Evolutionary conservation across 305 asterid genomes (phyloP).

Genomic region (Plantago coronopus): DNA sequence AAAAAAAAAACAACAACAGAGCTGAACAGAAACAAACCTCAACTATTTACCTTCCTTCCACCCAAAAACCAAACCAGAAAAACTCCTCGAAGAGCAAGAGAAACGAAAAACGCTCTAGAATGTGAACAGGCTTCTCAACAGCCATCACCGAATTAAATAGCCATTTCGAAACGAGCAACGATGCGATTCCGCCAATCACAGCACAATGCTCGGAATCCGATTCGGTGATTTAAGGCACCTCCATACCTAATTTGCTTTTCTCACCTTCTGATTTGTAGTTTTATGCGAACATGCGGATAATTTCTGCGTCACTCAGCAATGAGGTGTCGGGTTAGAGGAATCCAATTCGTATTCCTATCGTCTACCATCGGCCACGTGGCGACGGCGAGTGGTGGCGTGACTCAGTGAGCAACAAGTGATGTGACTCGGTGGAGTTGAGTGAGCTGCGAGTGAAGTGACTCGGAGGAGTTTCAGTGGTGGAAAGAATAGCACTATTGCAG

Average conservation of each 20-base stretch:
- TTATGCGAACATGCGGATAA: conserved; percentile 1
- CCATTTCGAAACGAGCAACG: too few relatives aligned
- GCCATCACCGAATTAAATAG: too few relatives aligned
- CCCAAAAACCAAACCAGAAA: too few relatives aligned
- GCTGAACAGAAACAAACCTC: too few relatives aligned
- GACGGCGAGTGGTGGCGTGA: conserved; percentile 1
- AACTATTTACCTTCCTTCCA: too few relatives aligned
- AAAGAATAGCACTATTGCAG: neutral
- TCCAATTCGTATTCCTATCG: neutral
- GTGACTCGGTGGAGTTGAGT: neutral
- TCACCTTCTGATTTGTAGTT: conserved; percentile 6
- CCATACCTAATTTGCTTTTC: too few relatives aligned
- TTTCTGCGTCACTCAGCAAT: neutral
- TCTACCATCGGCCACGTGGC: neutral
- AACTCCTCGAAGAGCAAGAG: too few relatives aligned
- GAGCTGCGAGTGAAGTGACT: neutral
- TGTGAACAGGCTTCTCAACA: too few relatives aligned
- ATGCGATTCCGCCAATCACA: neutral
- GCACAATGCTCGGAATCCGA: neutral
- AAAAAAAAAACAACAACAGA: too few relatives aligned
- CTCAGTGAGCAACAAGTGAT: neutral
- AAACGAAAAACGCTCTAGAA: too few relatives aligned
- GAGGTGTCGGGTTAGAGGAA: neutral
- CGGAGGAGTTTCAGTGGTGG: neutral
- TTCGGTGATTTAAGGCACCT: neutral